These are phyloP conservation scores for Brassica cretica DNA, from an alignment of 345 rosid species.

Conservation along the genomic window DNA sequence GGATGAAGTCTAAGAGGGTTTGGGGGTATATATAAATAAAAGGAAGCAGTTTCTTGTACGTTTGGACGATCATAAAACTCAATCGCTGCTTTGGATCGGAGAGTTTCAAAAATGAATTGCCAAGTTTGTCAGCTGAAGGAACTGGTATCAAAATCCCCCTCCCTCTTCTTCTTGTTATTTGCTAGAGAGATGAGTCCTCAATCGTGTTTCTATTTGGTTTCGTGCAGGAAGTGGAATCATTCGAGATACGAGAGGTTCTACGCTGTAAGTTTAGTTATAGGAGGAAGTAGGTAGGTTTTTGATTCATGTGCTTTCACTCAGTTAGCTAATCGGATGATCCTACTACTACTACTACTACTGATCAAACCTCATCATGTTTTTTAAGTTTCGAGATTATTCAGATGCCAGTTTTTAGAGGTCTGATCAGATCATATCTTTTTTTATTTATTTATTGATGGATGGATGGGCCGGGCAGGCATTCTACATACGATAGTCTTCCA, in stretches of 20 bases:
- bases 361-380: conserved; percentile 18
- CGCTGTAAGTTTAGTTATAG: conserved; percentile 57
- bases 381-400: conserved; percentile 1
- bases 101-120: conserved; percentile 63
- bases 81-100: background rate
- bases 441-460: background rate
- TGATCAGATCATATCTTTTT: background rate
- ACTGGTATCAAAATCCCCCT: conserved; percentile 51
- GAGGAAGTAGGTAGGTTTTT: background rate
- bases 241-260: conserved; percentile 81
- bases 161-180: background rate
- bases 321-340: background rate
- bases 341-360: background rate
- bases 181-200: background rate
- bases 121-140: conserved; percentile 95
- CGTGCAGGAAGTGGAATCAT: conserved; percentile 77
- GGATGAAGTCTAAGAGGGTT: background rate
- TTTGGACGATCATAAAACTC: conserved; percentile 12
- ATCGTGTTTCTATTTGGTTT: too few relatives aligned
- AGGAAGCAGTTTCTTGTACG: conserved; percentile 1
- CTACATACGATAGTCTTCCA: conserved; percentile 87
- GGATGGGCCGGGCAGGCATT: conserved; percentile 55
- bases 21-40: too few relatives aligned
- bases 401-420: conserved; percentile 14
- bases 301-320: background rate